phyloP scores from a whole-genome alignment of 129 eudicot genomes.

The Escallonia herrerae region DNA sequence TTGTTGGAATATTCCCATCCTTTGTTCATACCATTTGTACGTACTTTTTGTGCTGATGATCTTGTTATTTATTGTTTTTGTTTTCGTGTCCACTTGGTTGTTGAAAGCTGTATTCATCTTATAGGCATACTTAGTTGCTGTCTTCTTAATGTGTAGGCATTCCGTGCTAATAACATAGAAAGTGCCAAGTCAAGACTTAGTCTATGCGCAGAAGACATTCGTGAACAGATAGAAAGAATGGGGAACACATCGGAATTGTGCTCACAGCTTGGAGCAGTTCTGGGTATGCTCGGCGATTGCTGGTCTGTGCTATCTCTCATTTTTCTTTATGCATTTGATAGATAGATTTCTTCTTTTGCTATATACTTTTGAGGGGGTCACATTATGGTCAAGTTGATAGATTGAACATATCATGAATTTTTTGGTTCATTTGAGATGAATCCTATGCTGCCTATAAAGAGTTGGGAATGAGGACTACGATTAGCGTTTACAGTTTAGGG shows the following conservation, averaged over 20 bases:
- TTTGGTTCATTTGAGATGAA: too few relatives aligned
- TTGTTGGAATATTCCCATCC: not conserved
- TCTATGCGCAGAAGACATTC: constrained; percentile 72
- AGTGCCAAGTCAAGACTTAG: constrained; percentile 91
- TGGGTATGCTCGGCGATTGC: constrained; percentile 98
- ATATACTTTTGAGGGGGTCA: not conserved
- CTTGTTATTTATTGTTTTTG: not conserved
- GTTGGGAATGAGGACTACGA: too few relatives aligned
- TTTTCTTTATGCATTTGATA: not conserved
- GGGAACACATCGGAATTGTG: constrained; percentile 84
- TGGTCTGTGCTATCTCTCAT: constrained; percentile 39
- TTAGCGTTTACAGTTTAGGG: too few relatives aligned
- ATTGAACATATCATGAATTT: not conserved
- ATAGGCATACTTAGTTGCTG: constrained; percentile 5
- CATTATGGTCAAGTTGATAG: not conserved
- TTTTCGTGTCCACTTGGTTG: not conserved
- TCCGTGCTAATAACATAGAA: constrained; percentile 87
- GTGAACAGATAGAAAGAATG: constrained; percentile 61
- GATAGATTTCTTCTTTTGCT: not conserved
- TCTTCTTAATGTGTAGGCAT: constrained; percentile 55
- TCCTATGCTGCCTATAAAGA: too few relatives aligned
- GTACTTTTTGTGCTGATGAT: not conserved
- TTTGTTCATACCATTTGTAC: not conserved
- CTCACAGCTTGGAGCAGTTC: constrained; percentile 90
- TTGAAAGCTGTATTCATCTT: constrained; percentile 4